Base-by-base conservation (phyloP, 495 filamentous ascomycete genomes). In the Tuber aestivum region DNA sequence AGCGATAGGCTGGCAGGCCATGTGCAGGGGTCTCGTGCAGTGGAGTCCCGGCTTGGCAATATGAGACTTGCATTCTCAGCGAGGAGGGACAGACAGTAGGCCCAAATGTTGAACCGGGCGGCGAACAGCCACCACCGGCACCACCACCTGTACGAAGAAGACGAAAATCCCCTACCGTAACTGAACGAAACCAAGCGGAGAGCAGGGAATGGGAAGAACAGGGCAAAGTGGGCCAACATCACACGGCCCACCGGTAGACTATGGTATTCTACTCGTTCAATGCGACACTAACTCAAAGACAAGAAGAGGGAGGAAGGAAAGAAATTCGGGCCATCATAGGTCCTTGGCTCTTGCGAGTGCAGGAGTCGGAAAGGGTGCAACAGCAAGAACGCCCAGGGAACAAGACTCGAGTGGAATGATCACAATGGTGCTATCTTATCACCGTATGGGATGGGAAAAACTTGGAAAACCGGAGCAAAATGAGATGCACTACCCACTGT, bases 11-110 rank as follows among this genome's bases (percentile, higher is more conserved):
- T 32, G 37, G 44, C 37, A 69, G 48, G 48, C 70, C 69, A 38
- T 76, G 69, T 32, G 69, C 72, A 78, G 70, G 78, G 72, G 70
- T 75, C 77, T 73, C 65, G 71, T 73, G 75, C 75, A 78, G 56
- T n/a, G 23, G 56, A 61, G 75, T 76, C 78, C 76, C 72, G 72
- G 75, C 78, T 79, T 79, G 76, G 78, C 76, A 61, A 32, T 32
- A 61, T 78, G 72, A 70, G n/a, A 75, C 73, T 18, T 74, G 65
- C 73, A 70, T 42, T 41, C 72, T 37, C 77, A 38, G 70, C 70
- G 42, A 69, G 50, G 73, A 68, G 69, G 76, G 18, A 70, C 50
- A 71, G 65, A 48, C n/a, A n/a, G 41, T 50, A 73, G 27, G n/a
- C 27, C n/a, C 56, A 61, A 61, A 61, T n/a, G 56, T 61, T 16